Conservation (phyloP, 2,329 filamentous ascomycete genomes). For the Penicillium oxalicum region DNA sequence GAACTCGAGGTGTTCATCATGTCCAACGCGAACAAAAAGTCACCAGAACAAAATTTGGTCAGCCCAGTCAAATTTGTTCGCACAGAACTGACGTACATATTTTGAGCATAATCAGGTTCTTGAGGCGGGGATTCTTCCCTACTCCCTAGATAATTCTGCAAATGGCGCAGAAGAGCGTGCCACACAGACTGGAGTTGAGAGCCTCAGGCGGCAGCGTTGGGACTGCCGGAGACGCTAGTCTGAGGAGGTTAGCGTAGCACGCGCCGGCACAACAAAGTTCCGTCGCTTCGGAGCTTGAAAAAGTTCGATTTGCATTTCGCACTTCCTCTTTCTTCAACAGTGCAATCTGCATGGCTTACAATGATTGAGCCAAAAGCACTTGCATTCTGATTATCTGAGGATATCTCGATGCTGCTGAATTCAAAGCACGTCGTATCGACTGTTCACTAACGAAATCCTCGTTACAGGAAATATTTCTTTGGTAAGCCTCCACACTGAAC, state of each 20-base stretch:
- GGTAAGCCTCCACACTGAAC: slow-evolving; percentile 25
- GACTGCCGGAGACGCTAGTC: background rate
- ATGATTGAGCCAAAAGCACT: slow-evolving; percentile 12
- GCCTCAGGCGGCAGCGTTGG: too few relatives aligned
- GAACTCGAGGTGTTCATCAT: too few relatives aligned
- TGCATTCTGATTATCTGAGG: background rate
- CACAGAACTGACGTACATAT: too few relatives aligned
- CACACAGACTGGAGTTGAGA: too few relatives aligned
- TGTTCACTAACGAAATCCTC: slow-evolving; percentile 6
- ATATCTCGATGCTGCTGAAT: background rate
- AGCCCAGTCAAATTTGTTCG: too few relatives aligned
- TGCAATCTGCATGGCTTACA: slow-evolving; percentile 16
- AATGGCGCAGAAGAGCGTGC: too few relatives aligned
- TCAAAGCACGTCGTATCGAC: too few relatives aligned
- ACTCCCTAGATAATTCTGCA: too few relatives aligned
- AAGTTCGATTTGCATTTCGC: slow-evolving; percentile 16
- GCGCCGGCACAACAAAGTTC: slow-evolving; percentile 25
- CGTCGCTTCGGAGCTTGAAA: slow-evolving; percentile 28
- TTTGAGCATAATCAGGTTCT: too few relatives aligned
- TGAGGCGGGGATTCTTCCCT: too few relatives aligned
- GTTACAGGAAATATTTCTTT: slow-evolving; percentile 10
- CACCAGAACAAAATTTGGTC: too few relatives aligned
- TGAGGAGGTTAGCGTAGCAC: slow-evolving; percentile 7
- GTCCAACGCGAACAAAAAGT: too few relatives aligned
- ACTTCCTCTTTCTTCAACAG: slow-evolving; percentile 17